Evolutionary conservation across 2,329 filamentous ascomycete genomes (phyloP).

Genomic region (Epichloe festucae): DNA sequence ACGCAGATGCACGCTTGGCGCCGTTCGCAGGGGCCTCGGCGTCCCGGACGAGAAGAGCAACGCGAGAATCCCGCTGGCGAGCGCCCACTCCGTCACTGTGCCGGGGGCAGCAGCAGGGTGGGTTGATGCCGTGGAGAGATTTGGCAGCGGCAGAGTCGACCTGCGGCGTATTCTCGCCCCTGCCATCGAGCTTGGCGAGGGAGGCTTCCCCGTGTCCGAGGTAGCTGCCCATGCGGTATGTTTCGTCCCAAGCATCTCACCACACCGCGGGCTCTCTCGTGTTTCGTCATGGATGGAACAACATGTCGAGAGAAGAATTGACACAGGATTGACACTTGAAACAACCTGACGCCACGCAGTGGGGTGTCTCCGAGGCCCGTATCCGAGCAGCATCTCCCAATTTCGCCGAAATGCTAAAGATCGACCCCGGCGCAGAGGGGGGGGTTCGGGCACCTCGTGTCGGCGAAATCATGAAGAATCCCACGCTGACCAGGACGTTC

Average conservation of each 20-base stretch:
- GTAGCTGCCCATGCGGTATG: constrained; percentile 56
- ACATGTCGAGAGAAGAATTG: background rate
- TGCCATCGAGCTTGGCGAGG: constrained; percentile 73
- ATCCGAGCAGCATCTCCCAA: constrained; percentile 73
- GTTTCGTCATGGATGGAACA: background rate
- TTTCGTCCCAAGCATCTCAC: constrained; percentile 7
- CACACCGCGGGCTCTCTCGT: too few relatives aligned
- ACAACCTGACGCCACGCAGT: constrained; percentile 42
- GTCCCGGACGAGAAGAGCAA: constrained; percentile 39
- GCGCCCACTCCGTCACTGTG: constrained; percentile 71
- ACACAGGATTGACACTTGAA: too few relatives aligned
- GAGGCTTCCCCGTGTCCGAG: constrained; percentile 78
- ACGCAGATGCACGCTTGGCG: constrained; percentile 53
- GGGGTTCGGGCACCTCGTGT: constrained; percentile 62
- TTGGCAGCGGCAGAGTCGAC: constrained; percentile 75
- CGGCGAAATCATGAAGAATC: constrained; percentile 84
- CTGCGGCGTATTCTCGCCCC: constrained; percentile 68
- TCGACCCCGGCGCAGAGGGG: constrained; percentile 53
- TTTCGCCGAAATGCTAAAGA: constrained; percentile 74
- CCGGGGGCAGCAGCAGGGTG: constrained; percentile 88
- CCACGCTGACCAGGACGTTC: constrained; percentile 70
- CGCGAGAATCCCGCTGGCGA: constrained; percentile 56
- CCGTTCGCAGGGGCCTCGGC: constrained; percentile 55
- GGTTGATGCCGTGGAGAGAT: constrained; percentile 77
- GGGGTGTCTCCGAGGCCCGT: constrained; percentile 49